Base-by-base conservation (phyloP, 805 yeast genomes). In the Brettanomyces nanus region DNA sequence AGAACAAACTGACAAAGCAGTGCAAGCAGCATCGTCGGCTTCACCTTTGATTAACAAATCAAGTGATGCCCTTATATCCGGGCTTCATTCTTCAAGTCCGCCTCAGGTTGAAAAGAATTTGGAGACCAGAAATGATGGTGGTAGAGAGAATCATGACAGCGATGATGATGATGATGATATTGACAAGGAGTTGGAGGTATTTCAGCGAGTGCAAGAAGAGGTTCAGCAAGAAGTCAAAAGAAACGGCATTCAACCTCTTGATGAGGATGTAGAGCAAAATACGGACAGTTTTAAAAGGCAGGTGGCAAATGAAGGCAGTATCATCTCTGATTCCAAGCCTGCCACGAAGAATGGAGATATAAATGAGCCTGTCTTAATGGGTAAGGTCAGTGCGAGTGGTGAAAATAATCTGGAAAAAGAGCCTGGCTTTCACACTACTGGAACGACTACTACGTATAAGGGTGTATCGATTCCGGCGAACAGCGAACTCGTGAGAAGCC, bases 381-480 rank as follows among this genome's bases (percentile, higher is more conserved):
- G 19, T 6, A 35, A 23, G 29, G 31, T 14, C 9, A 9, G 10
- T 23, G 7, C 26, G 7, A 9, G 10, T 7, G 10, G 11, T 9
- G 10, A 7, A 9, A 9, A 7, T 11, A 9, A 7, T 7, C 26
- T 9, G 7, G 10, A 7, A 9, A 11, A 7, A 7, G 7, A n/a
- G 9, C 26, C 19, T 21, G 26, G 23, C 15, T 6, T 20, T 13
- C 20, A n/a, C 11, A 36, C 36, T 22, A 37, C 37, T 17, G n/a
- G n/a, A n/a, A 40, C 45, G 9, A 50, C 56, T 6, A 48, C 49
- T 13, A 42, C 42, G 6, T 55, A 54, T 36, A 55, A 56, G 28
- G 63, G 63, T 11, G n/a, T 58, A 3, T 44, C 54, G 3, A 46
- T 62, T n/a, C 66, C 66, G 4, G 47, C 55, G 1, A 54, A 54